Percentiles rank a stretch among this genome's conserved stretches.
Conservation (phyloP, 768 basidiomycete genomes). For the Xerocomus brunneocitrinus region DNA sequence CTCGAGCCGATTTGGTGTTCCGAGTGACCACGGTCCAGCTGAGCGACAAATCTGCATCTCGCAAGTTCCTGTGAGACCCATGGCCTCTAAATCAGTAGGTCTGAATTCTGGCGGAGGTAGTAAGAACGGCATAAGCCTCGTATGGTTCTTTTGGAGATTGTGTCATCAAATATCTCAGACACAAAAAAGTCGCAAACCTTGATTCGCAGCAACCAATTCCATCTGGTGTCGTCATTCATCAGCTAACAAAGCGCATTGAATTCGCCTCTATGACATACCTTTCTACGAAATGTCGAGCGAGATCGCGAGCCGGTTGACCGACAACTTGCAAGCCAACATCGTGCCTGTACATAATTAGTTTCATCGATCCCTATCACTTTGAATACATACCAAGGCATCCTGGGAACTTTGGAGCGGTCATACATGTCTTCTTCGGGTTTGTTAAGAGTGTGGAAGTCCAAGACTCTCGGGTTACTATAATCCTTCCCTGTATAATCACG, state of each 20-base stretch:
- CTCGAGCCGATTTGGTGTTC: constrained; percentile 79
- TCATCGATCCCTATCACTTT: background rate
- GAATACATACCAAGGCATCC: constrained; percentile 87
- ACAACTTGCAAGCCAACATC: constrained; percentile 95
- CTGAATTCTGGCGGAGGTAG: constrained; percentile 92
- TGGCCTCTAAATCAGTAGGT: constrained; percentile 65
- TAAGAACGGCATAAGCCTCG: constrained; percentile 88
- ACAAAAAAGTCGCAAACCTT: constrained; percentile 52
- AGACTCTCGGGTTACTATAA: constrained; percentile 85
- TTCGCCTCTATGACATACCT: constrained; percentile 42
- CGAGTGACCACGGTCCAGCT: constrained; percentile 94
- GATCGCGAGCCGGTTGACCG: constrained; percentile 91
- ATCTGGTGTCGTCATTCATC: constrained; percentile 42
- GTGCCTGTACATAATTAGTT: constrained; percentile 55
- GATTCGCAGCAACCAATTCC: constrained; percentile 91
- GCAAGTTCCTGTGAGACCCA: constrained; percentile 91
- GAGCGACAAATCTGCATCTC: constrained; percentile 97
- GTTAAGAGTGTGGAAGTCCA: constrained; percentile 79
- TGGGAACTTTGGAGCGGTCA: constrained; percentile 79
- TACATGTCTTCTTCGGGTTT: constrained; percentile 97
- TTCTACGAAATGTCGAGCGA: constrained; percentile 92
- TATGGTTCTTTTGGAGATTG: constrained; percentile 66
- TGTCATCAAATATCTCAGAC: background rate
- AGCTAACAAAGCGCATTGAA: background rate
- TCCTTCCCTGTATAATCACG: constrained; percentile 66